Percentiles rank a stretch among this genome's conserved stretches.
These are phyloP conservation scores for Phalaenopsis equestris DNA, from an alignment of 106 monocot species.

Conservation along the genomic window DNA sequence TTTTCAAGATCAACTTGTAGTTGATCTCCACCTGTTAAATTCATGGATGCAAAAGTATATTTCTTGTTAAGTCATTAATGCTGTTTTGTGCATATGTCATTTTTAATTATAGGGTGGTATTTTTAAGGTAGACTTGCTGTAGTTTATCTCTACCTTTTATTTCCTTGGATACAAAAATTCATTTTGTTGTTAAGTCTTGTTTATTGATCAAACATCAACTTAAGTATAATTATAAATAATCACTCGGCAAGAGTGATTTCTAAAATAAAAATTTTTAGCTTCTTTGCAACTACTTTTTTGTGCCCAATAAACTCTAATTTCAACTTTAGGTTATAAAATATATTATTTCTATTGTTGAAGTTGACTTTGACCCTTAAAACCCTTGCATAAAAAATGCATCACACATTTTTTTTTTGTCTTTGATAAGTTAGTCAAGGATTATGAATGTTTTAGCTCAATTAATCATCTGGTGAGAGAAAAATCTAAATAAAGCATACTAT, in stretches of 20 bases:
- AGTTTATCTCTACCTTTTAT: not conserved
- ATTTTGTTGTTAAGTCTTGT: not conserved
- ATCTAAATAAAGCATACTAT: not conserved
- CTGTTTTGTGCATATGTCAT: not conserved
- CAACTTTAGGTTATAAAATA: not conserved
- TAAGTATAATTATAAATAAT: not conserved
- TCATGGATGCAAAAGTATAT: not conserved
- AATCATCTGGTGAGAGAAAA: not conserved
- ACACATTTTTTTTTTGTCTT: no score
- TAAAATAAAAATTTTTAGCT: not conserved
- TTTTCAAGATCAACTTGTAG: not conserved
- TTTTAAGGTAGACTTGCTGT: not conserved
- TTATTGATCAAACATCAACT: not conserved
- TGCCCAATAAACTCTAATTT: not conserved
- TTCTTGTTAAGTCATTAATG: not conserved
- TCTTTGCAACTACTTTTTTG: not conserved
- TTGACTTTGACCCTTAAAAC: not conserved
- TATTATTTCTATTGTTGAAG: not conserved
- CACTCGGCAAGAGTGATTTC: not conserved
- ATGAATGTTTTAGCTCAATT: not conserved
- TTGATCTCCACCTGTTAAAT: not conserved
- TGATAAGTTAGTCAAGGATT: not conserved
- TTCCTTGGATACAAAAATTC: not conserved
- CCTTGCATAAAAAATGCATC: no score
- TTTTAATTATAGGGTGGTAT: not conserved